phyloP scores from a whole-genome alignment of 805 yeast species.

The Yamadazyma laniorum region DNA sequence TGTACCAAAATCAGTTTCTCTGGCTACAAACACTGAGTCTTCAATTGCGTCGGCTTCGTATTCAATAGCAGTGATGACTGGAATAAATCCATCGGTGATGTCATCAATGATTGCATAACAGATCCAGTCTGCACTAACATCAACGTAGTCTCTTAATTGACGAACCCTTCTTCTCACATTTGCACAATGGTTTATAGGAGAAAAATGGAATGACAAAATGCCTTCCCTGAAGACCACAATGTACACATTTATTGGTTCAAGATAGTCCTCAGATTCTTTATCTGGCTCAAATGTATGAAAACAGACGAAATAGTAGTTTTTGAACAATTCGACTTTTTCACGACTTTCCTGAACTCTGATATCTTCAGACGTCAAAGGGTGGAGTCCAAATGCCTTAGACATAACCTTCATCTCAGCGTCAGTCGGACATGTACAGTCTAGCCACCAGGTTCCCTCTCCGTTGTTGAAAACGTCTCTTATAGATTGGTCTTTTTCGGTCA shows the following conservation, averaged over 20 bases:
- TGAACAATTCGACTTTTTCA: slow-evolving; percentile 93
- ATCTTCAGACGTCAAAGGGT: slow-evolving; percentile 97
- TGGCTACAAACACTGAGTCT: slow-evolving; percentile 78
- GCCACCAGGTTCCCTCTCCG: slow-evolving; percentile 89
- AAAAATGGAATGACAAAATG: slow-evolving; percentile 56
- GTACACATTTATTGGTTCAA: slow-evolving; percentile 77
- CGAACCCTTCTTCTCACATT: slow-evolving; percentile 81
- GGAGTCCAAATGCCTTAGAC: slow-evolving; percentile 93
- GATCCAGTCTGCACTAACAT: slow-evolving; percentile 77
- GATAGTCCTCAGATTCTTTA: slow-evolving; percentile 72
- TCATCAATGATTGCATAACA: slow-evolving; percentile 83
- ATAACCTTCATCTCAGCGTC: slow-evolving; percentile 91
- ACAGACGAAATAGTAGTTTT: slow-evolving; percentile 88
- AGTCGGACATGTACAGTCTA: slow-evolving; percentile 91
- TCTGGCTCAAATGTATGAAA: slow-evolving; percentile 96
- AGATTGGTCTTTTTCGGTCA: slow-evolving; percentile 63
- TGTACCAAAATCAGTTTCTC: slow-evolving; percentile 68
- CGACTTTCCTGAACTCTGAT: slow-evolving; percentile 94
- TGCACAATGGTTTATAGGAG: slow-evolving; percentile 58
- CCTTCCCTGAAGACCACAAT: slow-evolving; percentile 62
- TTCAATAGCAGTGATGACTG: slow-evolving; percentile 73
- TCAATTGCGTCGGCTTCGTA: slow-evolving; percentile 81
- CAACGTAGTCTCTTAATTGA: slow-evolving; percentile 73
- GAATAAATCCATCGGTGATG: slow-evolving; percentile 81
- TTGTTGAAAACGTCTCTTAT: slow-evolving; percentile 68